Conservation (phyloP, 108 stramenopile genomes). For the Discostella pseudostelligera region DNA sequence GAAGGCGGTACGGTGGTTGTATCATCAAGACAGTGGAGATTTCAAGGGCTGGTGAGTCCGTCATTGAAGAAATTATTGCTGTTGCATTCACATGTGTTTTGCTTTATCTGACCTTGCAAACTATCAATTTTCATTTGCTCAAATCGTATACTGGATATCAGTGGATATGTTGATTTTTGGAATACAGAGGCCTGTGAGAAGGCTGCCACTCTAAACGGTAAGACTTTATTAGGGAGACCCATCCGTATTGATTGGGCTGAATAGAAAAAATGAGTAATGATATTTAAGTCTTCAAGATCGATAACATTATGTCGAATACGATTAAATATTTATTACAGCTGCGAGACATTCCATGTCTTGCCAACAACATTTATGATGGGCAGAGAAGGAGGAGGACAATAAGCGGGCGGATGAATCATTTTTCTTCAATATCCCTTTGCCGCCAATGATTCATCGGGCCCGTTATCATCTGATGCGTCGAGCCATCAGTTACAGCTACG, state of each 20-base stretch:
- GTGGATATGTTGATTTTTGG: slow-evolving; percentile 91
- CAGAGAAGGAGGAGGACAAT: neutral
- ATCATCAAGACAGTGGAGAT: slow-evolving; percentile 90
- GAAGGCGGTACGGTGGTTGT: slow-evolving; percentile 91
- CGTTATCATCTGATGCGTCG: slow-evolving; percentile 6
- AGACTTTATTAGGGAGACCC: slow-evolving; percentile 82
- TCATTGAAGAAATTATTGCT: neutral
- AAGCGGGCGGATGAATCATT: slow-evolving; percentile 49
- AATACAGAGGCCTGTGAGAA: slow-evolving; percentile 87
- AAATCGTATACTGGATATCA: neutral
- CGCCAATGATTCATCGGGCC: slow-evolving; percentile 10
- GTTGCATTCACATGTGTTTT: neutral
- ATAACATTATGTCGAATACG: neutral
- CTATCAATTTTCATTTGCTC: too few relatives aligned
- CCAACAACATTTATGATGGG: slow-evolving; percentile 3
- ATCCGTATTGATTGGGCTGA: slow-evolving; percentile 93
- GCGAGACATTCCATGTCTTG: neutral
- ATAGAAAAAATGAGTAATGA: slow-evolving; percentile 28
- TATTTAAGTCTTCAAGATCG: neutral
- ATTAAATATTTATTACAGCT: slow-evolving; percentile 2
- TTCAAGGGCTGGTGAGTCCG: slow-evolving; percentile 89
- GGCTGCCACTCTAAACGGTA: slow-evolving; percentile 86
- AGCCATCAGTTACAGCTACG: too few relatives aligned
- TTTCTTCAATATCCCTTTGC: slow-evolving; percentile 62
- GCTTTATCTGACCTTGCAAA: too few relatives aligned